These are phyloP conservation scores for Discostella stelligera DNA, from an alignment of 352 stramenopile species.

Conservation along the genomic window DNA sequence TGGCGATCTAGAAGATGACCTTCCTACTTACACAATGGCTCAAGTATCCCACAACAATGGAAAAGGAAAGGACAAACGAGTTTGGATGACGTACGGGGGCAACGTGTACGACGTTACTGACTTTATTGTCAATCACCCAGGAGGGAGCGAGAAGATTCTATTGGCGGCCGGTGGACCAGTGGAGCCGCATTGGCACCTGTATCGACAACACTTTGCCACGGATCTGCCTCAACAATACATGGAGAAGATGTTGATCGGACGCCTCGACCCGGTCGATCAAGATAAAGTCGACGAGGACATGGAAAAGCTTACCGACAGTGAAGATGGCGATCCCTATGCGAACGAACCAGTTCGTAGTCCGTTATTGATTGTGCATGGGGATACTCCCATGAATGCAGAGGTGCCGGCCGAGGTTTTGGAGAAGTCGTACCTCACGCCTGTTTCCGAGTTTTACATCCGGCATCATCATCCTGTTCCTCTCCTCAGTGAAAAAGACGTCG, in stretches of 20 bases:
- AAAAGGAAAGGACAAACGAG: slow-evolving; percentile 11
- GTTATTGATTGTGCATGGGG: slow-evolving; percentile 90
- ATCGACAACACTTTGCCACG: slow-evolving; percentile 92
- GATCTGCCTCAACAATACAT: slow-evolving; percentile 90
- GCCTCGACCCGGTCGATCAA: slow-evolving; percentile 88
- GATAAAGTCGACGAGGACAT: slow-evolving; percentile 87
- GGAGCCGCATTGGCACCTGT: slow-evolving; percentile 79
- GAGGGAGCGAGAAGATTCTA: slow-evolving; percentile 84
- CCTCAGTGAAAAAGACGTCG: slow-evolving; percentile 83
- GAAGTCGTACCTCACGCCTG: slow-evolving; percentile 93
- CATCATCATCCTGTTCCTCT: slow-evolving; percentile 96
- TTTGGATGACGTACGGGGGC: slow-evolving; percentile 83
- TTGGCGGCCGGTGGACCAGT: slow-evolving; percentile 46
- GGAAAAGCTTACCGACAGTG: slow-evolving; percentile 75
- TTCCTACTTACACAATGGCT: slow-evolving; percentile 60
- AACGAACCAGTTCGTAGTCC: slow-evolving; percentile 88
- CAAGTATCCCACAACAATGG: slow-evolving; percentile 70
- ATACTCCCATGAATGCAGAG: slow-evolving; percentile 92
- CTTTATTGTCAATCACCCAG: slow-evolving; percentile 92
- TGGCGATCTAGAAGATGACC: slow-evolving; percentile 27
- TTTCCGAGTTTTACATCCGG: slow-evolving; percentile 95
- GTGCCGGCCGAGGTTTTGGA: slow-evolving; percentile 89
- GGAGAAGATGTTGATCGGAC: slow-evolving; percentile 83
- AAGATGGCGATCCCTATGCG: slow-evolving; percentile 91
- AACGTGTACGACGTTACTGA: slow-evolving; percentile 96